These are phyloP conservation scores for Tetrastigma voinierianum DNA, from an alignment of 164 flowering plant genomes.

Conservation along the genomic window DNA sequence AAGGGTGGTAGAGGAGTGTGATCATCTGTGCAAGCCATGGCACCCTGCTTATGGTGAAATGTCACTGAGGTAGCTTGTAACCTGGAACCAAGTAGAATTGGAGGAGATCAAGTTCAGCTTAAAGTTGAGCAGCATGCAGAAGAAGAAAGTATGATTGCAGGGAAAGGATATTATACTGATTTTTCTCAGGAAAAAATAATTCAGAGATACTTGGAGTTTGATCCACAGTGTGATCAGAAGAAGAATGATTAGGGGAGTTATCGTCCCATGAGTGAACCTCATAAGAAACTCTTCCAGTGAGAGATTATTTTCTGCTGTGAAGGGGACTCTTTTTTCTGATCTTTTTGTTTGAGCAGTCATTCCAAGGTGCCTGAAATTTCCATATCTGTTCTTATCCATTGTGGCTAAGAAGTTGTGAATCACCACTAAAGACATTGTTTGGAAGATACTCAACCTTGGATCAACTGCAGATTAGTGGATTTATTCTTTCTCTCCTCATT, in stretches of 20 bases:
- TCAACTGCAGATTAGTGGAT: too few relatives aligned
- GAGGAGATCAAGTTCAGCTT: constrained; percentile 53
- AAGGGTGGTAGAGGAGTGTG: constrained; percentile 71
- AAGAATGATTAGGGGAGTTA: neutral
- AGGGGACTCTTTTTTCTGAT: too few relatives aligned
- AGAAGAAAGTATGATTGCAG: constrained; percentile 51
- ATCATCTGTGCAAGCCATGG: constrained; percentile 76
- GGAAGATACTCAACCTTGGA: too few relatives aligned
- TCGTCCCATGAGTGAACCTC: neutral
- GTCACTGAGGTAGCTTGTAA: constrained; percentile 71
- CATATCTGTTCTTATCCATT: too few relatives aligned
- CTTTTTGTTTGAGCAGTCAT: too few relatives aligned
- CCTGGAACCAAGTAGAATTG: constrained; percentile 50
- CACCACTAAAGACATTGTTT: too few relatives aligned
- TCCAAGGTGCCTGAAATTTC: too few relatives aligned
- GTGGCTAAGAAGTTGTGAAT: too few relatives aligned
- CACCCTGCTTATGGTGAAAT: constrained; percentile 56
- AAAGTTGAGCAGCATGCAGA: constrained; percentile 58
- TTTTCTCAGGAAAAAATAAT: constrained; percentile 45
- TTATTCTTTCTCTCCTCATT: too few relatives aligned
- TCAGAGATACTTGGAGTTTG: constrained; percentile 39
- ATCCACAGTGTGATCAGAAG: neutral
- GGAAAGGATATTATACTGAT: constrained; percentile 75
- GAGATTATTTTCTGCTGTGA: too few relatives aligned
- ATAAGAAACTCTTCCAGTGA: neutral